Conservation (phyloP, 1,139 yeast genomes). For the Lodderomyces jiufengensis region DNA sequence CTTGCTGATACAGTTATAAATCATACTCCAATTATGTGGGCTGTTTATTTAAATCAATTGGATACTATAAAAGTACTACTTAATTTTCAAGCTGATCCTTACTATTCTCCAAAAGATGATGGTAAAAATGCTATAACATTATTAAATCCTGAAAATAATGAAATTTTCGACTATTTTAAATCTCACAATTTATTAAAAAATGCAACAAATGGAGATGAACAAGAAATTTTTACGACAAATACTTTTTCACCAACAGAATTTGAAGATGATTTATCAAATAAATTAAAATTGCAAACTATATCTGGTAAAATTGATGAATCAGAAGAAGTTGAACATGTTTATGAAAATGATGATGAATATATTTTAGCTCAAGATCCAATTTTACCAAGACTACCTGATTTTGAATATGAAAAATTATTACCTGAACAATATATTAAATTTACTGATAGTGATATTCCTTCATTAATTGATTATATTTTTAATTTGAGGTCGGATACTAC, state of each 20-base stretch:
- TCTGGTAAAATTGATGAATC: constrained; percentile 17
- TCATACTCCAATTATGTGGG: constrained; percentile 49
- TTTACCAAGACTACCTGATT: constrained; percentile 31
- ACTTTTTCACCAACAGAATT: constrained; percentile 22
- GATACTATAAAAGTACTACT: constrained; percentile 34
- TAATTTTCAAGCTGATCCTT: constrained; percentile 43
- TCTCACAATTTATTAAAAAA: constrained; percentile 39
- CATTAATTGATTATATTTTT: constrained; percentile 54
- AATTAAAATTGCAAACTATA: constrained; percentile 52
- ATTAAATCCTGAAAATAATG: constrained; percentile 29
- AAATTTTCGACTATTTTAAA: constrained; percentile 36
- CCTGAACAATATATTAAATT: constrained; percentile 54
- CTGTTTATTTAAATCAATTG: constrained; percentile 37
- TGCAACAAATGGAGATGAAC: constrained; percentile 14
- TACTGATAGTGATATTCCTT: constrained; percentile 64
- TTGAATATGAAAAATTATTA: constrained; percentile 45
- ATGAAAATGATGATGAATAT: constrained; percentile 29
- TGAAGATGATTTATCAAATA: constrained; percentile 38
- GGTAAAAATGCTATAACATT: constrained; percentile 33
- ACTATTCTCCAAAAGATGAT: constrained; percentile 26
- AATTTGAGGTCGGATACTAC: constrained; percentile 30
- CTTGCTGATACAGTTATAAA: constrained; percentile 30
- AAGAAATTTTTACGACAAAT: constrained; percentile 15
- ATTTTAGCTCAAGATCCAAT: constrained; percentile 27
- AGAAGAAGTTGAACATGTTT: constrained; percentile 23